A percentile compares a stretch with the other conserved stretches of the same genome.
These are phyloP conservation scores for Monilinia polystroma DNA, from an alignment of 2,329 filamentous ascomycete species.

Conservation along the genomic window DNA sequence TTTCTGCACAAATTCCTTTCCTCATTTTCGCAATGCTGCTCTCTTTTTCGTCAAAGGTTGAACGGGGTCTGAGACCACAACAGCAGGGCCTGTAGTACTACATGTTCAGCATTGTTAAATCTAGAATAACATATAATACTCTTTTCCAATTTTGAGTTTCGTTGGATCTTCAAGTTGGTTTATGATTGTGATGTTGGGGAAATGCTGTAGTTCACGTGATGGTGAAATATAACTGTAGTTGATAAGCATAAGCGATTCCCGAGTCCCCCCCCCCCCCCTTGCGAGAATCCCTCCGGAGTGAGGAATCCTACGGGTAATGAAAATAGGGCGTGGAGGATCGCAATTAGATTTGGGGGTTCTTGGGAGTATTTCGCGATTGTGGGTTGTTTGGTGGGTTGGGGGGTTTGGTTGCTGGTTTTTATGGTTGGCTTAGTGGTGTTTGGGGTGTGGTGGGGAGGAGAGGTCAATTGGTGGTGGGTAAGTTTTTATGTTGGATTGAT, in stretches of 20 bases:
- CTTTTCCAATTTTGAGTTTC: neutral
- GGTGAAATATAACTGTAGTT: too few species aligned
- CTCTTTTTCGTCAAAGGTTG: neutral
- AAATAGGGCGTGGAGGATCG: conserved; percentile 5
- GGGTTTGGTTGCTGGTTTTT: neutral
- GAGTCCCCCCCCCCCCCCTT: too few species aligned
- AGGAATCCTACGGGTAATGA: neutral
- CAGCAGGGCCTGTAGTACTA: neutral
- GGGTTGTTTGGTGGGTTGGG: neutral
- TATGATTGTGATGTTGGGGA: neutral
- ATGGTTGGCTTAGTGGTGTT: too few species aligned
- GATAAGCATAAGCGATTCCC: too few species aligned
- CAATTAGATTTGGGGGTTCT: neutral
- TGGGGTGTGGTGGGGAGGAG: neutral
- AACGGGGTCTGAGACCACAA: neutral
- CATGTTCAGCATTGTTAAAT: neutral
- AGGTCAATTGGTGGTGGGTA: too few species aligned
- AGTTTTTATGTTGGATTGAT: too few species aligned
- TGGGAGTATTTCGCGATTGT: neutral
- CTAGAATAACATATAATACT: neutral
- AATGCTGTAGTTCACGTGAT: neutral
- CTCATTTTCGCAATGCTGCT: neutral
- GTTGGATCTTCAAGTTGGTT: neutral
- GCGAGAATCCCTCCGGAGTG: conserved; percentile 1
- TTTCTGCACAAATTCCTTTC: neutral